These are phyloP conservation scores for Tagetes patula DNA, from an alignment of 129 eudicot genomes.

Conservation along the genomic window DNA sequence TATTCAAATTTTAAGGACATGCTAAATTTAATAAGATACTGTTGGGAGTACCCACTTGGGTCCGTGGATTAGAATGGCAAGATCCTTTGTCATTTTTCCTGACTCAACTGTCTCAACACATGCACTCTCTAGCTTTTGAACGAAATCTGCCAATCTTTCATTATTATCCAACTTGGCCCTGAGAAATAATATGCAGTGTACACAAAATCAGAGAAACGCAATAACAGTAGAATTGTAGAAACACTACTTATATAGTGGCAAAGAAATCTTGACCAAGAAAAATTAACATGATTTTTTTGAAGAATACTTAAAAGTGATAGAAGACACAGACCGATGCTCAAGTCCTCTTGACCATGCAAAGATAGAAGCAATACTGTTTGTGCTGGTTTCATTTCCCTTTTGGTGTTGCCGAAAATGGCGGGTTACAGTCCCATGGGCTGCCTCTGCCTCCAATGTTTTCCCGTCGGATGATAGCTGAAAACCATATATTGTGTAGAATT, in stretches of 20 bases:
- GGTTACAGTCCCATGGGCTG: constrained; percentile 98
- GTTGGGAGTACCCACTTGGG: constrained; percentile 53
- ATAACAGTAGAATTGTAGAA: constrained; percentile 1
- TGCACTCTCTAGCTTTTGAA: constrained; percentile 68
- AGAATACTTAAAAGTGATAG: not conserved
- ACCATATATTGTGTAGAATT: not conserved
- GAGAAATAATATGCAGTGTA: constrained; percentile 11
- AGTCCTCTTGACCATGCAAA: constrained; percentile 98
- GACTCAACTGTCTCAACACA: constrained; percentile 90
- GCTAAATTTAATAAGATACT: constrained; percentile 1
- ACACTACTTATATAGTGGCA: not conserved
- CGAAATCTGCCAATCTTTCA: constrained; percentile 61
- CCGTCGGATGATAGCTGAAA: constrained; percentile 90
- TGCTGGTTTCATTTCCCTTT: constrained; percentile 94
- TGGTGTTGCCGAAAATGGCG: constrained; percentile 88
- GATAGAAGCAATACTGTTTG: constrained; percentile 93
- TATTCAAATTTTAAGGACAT: not conserved
- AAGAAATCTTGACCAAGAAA: not conserved
- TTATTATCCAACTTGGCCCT: constrained; percentile 84
- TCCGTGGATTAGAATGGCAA: constrained; percentile 81
- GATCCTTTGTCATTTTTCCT: constrained; percentile 99
- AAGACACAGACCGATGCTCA: constrained; percentile 66
- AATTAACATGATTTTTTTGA: constrained; percentile 3
- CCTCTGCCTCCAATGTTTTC: constrained; percentile 91
- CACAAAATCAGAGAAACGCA: not conserved